A percentile compares a stretch with the other conserved stretches of the same genome.
Conservation (phyloP, 495 filamentous ascomycete genomes). For the Pseudevernia furfuracea region DNA sequence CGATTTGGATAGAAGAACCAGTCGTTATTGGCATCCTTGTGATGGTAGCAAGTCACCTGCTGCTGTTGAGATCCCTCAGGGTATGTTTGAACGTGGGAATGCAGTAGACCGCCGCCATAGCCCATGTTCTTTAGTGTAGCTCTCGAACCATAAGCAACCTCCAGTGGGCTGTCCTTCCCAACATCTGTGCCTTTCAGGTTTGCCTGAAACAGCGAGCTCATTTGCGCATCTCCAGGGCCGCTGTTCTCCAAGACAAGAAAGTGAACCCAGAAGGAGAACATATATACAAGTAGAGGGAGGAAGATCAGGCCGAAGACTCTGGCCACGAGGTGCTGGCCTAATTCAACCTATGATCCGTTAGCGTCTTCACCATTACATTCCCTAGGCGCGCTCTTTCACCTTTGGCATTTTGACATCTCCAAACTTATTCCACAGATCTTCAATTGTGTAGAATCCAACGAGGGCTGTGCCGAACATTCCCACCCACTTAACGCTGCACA, state of each 20-base stretch:
- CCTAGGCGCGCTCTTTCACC: constrained; percentile 37
- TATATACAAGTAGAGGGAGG: constrained; percentile 79
- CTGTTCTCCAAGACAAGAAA: constrained; percentile 89
- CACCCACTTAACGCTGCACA: constrained; percentile 97
- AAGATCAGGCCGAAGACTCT: constrained; percentile 83
- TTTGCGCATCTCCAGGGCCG: constrained; percentile 94
- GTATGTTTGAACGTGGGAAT: constrained; percentile 93
- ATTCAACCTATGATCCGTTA: constrained; percentile 45
- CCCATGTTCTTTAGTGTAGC: constrained; percentile 99
- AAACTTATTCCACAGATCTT: constrained; percentile 98
- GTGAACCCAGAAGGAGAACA: constrained; percentile 89
- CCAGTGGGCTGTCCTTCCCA: constrained; percentile 85
- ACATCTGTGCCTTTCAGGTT: constrained; percentile 91
- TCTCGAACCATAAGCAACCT: constrained; percentile 80
- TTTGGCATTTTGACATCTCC: constrained; percentile 86
- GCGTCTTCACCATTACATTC: neutral
- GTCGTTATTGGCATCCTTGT: constrained; percentile 99
- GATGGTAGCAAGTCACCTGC: constrained; percentile 97
- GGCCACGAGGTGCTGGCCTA: constrained; percentile 69
- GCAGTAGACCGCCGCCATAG: constrained; percentile 93
- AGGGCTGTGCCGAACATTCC: constrained; percentile 90
- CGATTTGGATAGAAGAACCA: constrained; percentile 98
- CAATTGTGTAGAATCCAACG: constrained; percentile 89
- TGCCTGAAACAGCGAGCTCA: constrained; percentile 98
- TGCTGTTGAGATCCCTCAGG: constrained; percentile 92